These are phyloP conservation scores for Soucietia sequanensis DNA, from an alignment of 805 yeast species.

Conservation along the genomic window DNA sequence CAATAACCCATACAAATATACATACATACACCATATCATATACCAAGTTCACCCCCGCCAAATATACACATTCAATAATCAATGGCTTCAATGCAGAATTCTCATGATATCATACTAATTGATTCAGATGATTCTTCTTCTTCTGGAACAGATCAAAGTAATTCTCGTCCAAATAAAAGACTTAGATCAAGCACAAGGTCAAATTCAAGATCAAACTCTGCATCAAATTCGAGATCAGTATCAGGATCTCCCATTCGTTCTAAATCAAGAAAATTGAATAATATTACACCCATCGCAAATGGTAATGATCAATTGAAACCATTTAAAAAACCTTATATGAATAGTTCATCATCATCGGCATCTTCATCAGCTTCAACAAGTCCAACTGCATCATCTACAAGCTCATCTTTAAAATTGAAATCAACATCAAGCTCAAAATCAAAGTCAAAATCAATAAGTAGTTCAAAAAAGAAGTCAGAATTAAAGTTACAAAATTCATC, in stretches of 20 bases:
- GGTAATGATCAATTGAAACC: neutral
- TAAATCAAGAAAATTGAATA: neutral
- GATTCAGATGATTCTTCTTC: constrained; percentile 17
- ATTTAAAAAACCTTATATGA: constrained; percentile 4
- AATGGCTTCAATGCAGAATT: constrained; percentile 4
- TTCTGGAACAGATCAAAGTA: neutral
- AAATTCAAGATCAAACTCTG: too few relatives aligned
- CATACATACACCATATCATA: neutral
- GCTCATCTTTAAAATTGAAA: too few relatives aligned
- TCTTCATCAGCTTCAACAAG: neutral
- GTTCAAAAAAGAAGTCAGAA: too few relatives aligned
- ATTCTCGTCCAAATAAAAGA: constrained; percentile 5
- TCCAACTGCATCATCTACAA: too few relatives aligned
- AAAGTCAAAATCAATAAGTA: too few relatives aligned
- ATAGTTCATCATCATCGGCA: constrained; percentile 1
- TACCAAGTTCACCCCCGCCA: neutral
- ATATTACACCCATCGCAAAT: too few relatives aligned
- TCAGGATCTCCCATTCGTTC: neutral
- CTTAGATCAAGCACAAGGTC: constrained; percentile 4
- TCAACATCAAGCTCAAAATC: too few relatives aligned
- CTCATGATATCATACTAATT: constrained; percentile 22
- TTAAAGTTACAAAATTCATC: too few relatives aligned
- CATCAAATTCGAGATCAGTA: neutral
- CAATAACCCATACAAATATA: too few relatives aligned
- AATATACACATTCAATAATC: too few relatives aligned